Base-by-base conservation (phyloP, 768 basidiomycete genomes). In the Agaricus subrufescens region DNA sequence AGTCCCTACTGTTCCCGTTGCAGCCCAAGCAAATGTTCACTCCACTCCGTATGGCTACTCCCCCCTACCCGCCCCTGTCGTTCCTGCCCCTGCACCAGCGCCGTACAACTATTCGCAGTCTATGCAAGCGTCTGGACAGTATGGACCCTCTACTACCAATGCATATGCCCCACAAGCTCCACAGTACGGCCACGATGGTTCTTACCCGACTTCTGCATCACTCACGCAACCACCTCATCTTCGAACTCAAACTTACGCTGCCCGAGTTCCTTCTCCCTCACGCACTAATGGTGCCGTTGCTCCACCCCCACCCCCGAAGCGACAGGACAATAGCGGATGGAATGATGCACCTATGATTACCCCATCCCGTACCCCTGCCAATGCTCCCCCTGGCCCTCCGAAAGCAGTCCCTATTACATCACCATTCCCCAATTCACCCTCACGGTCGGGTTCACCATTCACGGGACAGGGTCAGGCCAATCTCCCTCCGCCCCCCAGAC, bases 241-340 rank as follows among this genome's bases (percentile, higher is more conserved):
- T 19, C 71, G 74, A 26, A 47, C 63, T 1, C 69, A 72, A 47
- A 66, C 62, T 15, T 68, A 68, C 29, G 71, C 74, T 43, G 72
- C 75, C 10, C 62, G 69, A n/a, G 55, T 66, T 39, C 79, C 79
- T 9, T 78, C 78, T 2, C 77, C 82, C 43, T 80, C 73, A n/a
- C 71, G 69, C 3, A 62, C 63, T 2, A 67, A 70, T 30, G 68
- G 67, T 43, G 65, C 68, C 0, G 63, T 68, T 29, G 67, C 59
- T 15, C 65, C 64, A 1, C 74, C 78, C 46, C 70, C 73, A 47
- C 77, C 82, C 1, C 81, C 87, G 1, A 81, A 84, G 3, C 85
- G 84, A 30, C 82, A 85, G 29, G 88, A 87, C 49, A 85, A 85
- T 29, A 82, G 86, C 14, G 93, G 93, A 0, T 98, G 94, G 94